These are phyloP conservation scores for Magnaporthales sp. DNA, from an alignment of 2,329 filamentous ascomycete species.

Conservation along the genomic window DNA sequence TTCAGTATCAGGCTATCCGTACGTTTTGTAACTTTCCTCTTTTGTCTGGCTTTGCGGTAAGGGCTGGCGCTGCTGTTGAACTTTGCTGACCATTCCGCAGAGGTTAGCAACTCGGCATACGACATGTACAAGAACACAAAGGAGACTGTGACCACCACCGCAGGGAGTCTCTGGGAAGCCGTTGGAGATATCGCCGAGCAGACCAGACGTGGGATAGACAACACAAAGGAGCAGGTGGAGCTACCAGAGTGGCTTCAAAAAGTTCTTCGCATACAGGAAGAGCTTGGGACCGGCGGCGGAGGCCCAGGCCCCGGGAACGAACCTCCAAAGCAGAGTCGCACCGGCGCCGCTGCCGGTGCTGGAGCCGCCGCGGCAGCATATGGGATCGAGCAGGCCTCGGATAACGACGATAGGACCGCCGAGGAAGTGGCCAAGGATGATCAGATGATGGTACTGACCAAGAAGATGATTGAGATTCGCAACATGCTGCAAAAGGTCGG, in stretches of 20 bases:
- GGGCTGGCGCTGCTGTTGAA: too few species aligned
- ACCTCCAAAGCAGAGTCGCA: constrained; percentile 50
- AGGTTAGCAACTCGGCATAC: constrained; percentile 68
- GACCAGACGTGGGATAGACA: constrained; percentile 72
- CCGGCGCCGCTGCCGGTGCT: constrained; percentile 45
- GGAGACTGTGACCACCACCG: constrained; percentile 61
- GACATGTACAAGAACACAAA: constrained; percentile 68
- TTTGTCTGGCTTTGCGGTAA: constrained; percentile 4
- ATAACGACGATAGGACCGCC: constrained; percentile 52
- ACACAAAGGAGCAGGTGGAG: constrained; percentile 69
- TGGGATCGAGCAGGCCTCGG: constrained; percentile 61
- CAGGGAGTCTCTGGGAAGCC: constrained; percentile 60
- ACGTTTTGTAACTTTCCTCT: constrained; percentile 22
- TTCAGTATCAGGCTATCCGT: constrained; percentile 94
- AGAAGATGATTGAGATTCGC: constrained; percentile 99
- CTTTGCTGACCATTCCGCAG: constrained; percentile 24
- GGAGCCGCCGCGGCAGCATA: constrained; percentile 72
- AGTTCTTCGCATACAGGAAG: constrained; percentile 55
- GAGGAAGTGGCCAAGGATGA: constrained; percentile 75
- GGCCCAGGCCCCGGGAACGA: constrained; percentile 41
- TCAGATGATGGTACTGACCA: constrained; percentile 98
- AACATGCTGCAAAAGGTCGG: constrained; percentile 86
- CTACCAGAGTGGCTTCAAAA: constrained; percentile 70
- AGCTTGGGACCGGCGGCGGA: constrained; percentile 41
- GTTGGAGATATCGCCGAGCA: constrained; percentile 70